These are phyloP conservation scores for Lonicera japonica DNA, from an alignment of 129 eudicot species.

Conservation along the genomic window DNA sequence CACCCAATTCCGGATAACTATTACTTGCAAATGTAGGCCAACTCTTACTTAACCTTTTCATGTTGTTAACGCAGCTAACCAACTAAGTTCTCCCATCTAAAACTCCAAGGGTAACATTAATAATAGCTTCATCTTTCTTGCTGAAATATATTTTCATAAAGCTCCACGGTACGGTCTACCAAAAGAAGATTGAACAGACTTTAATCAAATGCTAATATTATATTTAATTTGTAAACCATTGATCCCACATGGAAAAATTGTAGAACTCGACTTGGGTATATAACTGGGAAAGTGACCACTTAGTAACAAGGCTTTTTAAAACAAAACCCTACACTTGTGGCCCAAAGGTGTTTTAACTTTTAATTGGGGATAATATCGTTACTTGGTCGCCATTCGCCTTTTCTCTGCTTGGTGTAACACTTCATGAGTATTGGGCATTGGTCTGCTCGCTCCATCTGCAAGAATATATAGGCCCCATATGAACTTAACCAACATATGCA, in stretches of 20 bases:
- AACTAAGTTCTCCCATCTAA: not conserved
- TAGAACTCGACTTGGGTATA: too few relatives aligned
- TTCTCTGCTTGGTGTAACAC: not conserved
- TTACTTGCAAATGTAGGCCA: constrained; percentile 7
- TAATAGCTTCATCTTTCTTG: too few relatives aligned
- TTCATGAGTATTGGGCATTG: not conserved
- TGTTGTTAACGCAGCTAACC: not conserved
- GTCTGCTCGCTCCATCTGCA: too few relatives aligned
- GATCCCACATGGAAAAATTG: too few relatives aligned
- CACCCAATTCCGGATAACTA: constrained; percentile 3
- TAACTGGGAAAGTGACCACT: too few relatives aligned
- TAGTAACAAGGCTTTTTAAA: too few relatives aligned
- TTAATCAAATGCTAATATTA: not conserved
- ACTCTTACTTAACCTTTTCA: not conserved
- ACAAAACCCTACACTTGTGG: too few relatives aligned
- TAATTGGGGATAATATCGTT: not conserved
- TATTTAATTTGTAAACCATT: too few relatives aligned
- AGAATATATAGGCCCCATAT: not conserved
- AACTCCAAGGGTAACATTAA: not conserved
- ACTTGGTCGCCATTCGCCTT: not conserved
- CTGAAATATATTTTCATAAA: not conserved
- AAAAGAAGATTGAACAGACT: not conserved
- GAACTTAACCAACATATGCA: not conserved
- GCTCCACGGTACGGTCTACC: not conserved
- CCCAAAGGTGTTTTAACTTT: too few relatives aligned